Evolutionary conservation across 768 basidiomycete species (phyloP).

Genomic region (Leccinum subgranulosum): DNA sequence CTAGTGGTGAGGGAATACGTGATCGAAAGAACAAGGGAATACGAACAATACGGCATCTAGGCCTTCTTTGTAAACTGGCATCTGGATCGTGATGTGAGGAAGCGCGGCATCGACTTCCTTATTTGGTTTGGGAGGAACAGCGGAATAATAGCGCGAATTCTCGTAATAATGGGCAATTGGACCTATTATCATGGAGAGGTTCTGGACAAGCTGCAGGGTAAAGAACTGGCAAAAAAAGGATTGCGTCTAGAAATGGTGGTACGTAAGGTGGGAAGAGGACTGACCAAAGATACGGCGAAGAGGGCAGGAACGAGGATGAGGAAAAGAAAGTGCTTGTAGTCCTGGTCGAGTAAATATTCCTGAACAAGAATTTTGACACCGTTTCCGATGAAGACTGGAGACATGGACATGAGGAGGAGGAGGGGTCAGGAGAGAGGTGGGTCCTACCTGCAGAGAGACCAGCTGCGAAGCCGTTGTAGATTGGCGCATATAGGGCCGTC

Average conservation of each 20-base stretch:
- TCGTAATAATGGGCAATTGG: conserved; percentile 50
- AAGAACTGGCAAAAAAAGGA: conserved; percentile 33
- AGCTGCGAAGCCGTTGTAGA: conserved; percentile 29
- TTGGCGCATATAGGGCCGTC: conserved; percentile 23
- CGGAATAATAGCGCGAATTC: conserved; percentile 56
- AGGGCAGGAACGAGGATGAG: conserved; percentile 38
- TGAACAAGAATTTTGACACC: conserved; percentile 58
- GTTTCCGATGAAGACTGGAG: conserved; percentile 60
- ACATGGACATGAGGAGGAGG: background rate
- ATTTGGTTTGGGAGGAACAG: conserved; percentile 40
- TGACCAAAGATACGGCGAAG: conserved; percentile 46
- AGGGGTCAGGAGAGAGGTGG: background rate
- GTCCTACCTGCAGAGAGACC: conserved; percentile 23
- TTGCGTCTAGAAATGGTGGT: background rate
- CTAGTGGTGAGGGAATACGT: background rate
- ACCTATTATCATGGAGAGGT: conserved; percentile 41
- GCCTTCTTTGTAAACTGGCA: conserved; percentile 58
- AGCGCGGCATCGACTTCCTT: conserved; percentile 42
- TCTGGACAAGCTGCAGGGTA: conserved; percentile 39
- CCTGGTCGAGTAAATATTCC: conserved; percentile 50
- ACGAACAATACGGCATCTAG: conserved; percentile 50
- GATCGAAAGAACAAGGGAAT: conserved; percentile 4
- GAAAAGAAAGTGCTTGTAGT: conserved; percentile 40
- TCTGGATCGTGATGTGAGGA: conserved; percentile 51
- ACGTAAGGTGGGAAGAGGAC: conserved; percentile 4